A percentile compares a stretch with the other conserved stretches of the same genome.
phyloP scores from a whole-genome alignment of 345 rosid genomes.

The Populus simonii region DNA sequence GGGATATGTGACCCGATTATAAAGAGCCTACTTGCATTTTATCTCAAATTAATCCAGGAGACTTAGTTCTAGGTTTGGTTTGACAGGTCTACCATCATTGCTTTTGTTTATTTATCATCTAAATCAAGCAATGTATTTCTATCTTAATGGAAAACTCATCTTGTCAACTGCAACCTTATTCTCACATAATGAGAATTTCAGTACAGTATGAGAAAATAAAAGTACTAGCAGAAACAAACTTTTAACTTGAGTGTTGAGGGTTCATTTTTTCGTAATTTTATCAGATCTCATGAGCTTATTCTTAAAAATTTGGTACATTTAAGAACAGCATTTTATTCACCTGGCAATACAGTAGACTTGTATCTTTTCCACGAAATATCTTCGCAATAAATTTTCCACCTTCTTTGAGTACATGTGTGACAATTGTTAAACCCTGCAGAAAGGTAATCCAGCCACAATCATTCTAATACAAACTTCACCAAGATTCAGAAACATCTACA shows the following conservation, averaged over 20 bases:
- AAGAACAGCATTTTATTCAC: slow-evolving; percentile 30
- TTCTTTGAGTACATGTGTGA: slow-evolving; percentile 77
- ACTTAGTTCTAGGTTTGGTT: neutral
- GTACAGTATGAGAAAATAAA: neutral
- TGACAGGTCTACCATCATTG: neutral
- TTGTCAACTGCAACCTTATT: too few relatives aligned
- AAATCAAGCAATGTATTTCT: too few relatives aligned
- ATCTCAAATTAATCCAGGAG: neutral
- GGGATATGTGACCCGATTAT: neutral
- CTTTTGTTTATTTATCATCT: neutral
- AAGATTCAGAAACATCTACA: neutral
- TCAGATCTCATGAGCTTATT: neutral
- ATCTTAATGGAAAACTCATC: too few relatives aligned
- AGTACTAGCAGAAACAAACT: neutral
- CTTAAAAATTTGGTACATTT: neutral
- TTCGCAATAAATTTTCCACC: slow-evolving; percentile 93
- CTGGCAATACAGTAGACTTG: slow-evolving; percentile 92
- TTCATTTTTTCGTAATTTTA: neutral
- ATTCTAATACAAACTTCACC: slow-evolving; percentile 2
- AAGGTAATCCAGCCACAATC: neutral
- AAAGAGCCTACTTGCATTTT: neutral
- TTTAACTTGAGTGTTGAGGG: neutral
- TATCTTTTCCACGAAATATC: slow-evolving; percentile 99
- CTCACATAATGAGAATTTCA: too few relatives aligned
- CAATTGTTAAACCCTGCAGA: slow-evolving; percentile 83